These are phyloP conservation scores for Holtermannia corniformis DNA, from an alignment of 768 basidiomycete genomes.

Conservation along the genomic window DNA sequence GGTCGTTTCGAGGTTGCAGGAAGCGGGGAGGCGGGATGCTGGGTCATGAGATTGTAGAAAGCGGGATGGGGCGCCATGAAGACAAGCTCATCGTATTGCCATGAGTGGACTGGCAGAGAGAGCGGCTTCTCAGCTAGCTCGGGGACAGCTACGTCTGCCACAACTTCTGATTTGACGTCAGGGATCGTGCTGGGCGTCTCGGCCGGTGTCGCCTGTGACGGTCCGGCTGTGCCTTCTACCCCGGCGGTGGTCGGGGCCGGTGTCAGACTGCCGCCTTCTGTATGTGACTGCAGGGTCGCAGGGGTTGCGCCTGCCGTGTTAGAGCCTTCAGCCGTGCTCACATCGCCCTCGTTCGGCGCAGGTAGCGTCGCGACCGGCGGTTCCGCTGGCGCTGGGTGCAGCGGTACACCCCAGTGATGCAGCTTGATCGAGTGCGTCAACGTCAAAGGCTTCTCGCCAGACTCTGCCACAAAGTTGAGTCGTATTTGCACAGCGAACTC, in stretches of 20 bases:
- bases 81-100: constrained; percentile 98
- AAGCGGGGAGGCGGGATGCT: constrained; percentile 73
- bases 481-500: constrained; percentile 95
- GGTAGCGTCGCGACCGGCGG: constrained; percentile 50
- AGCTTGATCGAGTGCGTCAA: constrained; percentile 92
- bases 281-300: too few relatives aligned
- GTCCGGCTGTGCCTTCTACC: neutral
- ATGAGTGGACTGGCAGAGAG: constrained; percentile 61
- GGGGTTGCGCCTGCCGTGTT: neutral
- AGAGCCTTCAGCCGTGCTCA: constrained; percentile 19
- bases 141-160: neutral
- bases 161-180: neutral
- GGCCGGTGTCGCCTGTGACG: neutral
- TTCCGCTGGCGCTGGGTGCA: constrained; percentile 40
- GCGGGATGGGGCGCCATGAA: constrained; percentile 86
- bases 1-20: constrained; percentile 43
- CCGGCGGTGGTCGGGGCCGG: constrained; percentile 1
- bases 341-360: constrained; percentile 51
- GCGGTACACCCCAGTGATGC: constrained; percentile 44
- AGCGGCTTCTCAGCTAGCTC: neutral
- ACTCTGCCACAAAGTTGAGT: constrained; percentile 78
- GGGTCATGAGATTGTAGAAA: constrained; percentile 69
- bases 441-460: constrained; percentile 78
- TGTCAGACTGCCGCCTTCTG: constrained; percentile 1
- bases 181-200: neutral